These are phyloP conservation scores for Adansonia madagascariensis DNA, from an alignment of 441 rosid genomes.

Conservation along the genomic window DNA sequence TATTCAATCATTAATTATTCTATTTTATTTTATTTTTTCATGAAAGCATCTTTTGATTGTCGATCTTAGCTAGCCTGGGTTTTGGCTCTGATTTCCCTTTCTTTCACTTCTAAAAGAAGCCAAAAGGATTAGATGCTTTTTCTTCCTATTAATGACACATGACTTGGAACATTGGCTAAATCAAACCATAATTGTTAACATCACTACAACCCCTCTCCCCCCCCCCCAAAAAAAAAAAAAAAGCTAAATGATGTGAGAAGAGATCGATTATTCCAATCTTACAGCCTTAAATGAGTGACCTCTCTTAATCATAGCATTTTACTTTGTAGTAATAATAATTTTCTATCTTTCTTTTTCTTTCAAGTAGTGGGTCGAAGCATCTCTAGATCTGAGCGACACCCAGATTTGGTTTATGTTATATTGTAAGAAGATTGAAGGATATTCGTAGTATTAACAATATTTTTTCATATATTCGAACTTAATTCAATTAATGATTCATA, in stretches of 20 bases:
- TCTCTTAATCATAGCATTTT: conserved; percentile 23
- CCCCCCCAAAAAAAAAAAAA: background rate
- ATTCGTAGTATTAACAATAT: background rate
- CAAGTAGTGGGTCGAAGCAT: conserved; percentile 14
- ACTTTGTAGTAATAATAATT: background rate
- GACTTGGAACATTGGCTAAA: conserved; percentile 16
- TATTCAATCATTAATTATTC: background rate
- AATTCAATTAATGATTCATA: too few species aligned
- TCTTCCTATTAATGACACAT: conserved; percentile 25
- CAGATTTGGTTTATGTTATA: background rate
- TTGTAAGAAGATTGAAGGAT: background rate
- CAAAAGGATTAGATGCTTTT: conserved; percentile 29
- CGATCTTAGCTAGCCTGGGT: background rate
- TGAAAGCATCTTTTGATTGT: background rate
- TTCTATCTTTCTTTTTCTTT: background rate
- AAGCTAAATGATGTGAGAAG: background rate
- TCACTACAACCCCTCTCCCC: too few species aligned
- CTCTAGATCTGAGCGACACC: background rate
- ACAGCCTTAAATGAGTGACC: conserved; percentile 9
- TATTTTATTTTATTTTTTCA: background rate
- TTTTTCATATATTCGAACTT: too few species aligned
- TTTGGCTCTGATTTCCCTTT: background rate
- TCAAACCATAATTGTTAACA: conserved; percentile 17
- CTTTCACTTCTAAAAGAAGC: background rate
- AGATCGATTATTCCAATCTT: conserved; percentile 12